These are phyloP conservation scores for Pleurotus pulmonarius DNA, from an alignment of 768 basidiomycete species.

Conservation along the genomic window DNA sequence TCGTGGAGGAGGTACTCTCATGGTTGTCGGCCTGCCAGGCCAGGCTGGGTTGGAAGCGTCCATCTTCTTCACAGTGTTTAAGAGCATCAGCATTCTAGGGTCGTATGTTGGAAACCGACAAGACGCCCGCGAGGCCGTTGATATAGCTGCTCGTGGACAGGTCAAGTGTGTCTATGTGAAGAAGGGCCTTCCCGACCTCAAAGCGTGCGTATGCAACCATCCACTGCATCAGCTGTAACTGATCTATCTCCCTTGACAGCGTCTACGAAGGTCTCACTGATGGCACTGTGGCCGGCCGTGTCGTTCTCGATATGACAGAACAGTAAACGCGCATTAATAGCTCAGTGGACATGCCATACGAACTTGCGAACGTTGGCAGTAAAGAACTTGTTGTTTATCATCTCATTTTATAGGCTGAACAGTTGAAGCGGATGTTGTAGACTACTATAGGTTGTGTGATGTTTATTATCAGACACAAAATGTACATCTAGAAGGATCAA, in stretches of 20 bases:
- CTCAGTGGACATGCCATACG: too few relatives aligned
- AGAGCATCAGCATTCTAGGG: slow-evolving; percentile 56
- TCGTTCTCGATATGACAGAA: slow-evolving; percentile 37
- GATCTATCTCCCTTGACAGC: too few relatives aligned
- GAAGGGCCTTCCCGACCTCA: slow-evolving; percentile 47
- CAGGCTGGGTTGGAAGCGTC: slow-evolving; percentile 54
- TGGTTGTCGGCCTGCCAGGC: slow-evolving; percentile 77
- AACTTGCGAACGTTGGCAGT: too few relatives aligned
- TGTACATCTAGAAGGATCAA: too few relatives aligned
- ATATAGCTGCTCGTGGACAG: slow-evolving; percentile 67
- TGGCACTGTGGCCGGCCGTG: slow-evolving; percentile 46
- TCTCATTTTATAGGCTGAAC: too few relatives aligned
- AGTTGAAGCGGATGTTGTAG: too few relatives aligned
- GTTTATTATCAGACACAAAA: too few relatives aligned
- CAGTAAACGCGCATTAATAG: too few relatives aligned
- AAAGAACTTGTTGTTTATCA: too few relatives aligned
- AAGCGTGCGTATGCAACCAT: too few relatives aligned
- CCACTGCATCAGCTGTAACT: too few relatives aligned
- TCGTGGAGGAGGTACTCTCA: slow-evolving; percentile 65
- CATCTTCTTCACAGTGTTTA: slow-evolving; percentile 71
- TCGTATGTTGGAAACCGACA: slow-evolving; percentile 71
- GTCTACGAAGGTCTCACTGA: slow-evolving; percentile 37
- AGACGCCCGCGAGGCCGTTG: slow-evolving; percentile 78
- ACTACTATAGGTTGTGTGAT: too few relatives aligned
- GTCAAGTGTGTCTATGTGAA: slow-evolving; percentile 56